Conservation (phyloP, 345 rosid genomes). For the Tarenaya hassleriana region DNA sequence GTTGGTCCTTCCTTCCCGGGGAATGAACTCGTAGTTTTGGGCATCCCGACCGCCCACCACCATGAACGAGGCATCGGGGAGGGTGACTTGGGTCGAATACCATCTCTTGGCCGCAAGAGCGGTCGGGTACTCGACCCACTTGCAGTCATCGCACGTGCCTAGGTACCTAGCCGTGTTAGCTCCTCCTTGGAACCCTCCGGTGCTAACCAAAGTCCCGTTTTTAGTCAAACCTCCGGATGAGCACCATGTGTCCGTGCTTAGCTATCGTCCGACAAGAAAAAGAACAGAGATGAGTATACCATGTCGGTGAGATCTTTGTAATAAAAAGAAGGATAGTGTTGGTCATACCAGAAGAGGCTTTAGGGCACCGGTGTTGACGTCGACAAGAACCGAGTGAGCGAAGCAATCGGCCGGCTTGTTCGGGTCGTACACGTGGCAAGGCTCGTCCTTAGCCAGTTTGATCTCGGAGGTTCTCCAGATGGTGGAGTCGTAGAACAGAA, state of each 20-base stretch:
- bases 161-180: conserved; percentile 60
- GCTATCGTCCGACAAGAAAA: no score
- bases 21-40: conserved; percentile 69
- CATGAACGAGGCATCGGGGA: conserved; percentile 61
- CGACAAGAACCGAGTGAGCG: conserved; percentile 55
- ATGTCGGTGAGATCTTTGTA: no score
- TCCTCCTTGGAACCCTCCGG: conserved; percentile 70
- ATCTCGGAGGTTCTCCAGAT: conserved; percentile 49
- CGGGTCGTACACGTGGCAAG: conserved; percentile 37
- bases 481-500: conserved; percentile 68
- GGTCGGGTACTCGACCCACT: conserved; percentile 61
- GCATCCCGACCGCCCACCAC: conserved; percentile 80
- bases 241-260: conserved; percentile 85
- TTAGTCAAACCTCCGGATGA: conserved; percentile 75
- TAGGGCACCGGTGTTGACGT: conserved; percentile 34
- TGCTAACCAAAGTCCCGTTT: conserved; percentile 66
- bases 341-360: conserved; percentile 59
- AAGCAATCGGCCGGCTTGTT: conserved; percentile 48
- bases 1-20: conserved; percentile 46
- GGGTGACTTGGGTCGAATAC: conserved; percentile 74
- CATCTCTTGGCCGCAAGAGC: conserved; percentile 73
- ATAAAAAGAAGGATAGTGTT: no score
- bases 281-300: no score
- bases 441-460: conserved; percentile 28
- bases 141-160: conserved; percentile 28